Percentiles rank a stretch among this genome's conserved stretches.
Evolutionary conservation across 2,329 filamentous ascomycete species (phyloP).

Genomic region (Pseudogymnoascus sp.): DNA sequence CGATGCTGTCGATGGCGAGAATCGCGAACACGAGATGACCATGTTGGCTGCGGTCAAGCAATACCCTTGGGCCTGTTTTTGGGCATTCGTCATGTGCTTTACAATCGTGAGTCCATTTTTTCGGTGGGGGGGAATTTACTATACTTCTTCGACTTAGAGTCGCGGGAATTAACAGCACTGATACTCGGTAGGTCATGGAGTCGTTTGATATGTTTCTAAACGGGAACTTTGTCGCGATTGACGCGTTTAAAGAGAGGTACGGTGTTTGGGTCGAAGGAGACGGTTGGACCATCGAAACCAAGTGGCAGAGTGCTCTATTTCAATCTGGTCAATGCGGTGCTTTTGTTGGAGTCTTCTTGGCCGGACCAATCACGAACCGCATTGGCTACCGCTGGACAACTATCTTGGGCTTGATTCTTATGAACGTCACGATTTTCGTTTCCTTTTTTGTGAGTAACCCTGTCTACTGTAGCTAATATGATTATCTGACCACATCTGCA

Average conservation of each 20-base stretch:
- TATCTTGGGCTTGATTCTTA: conserved; percentile 42
- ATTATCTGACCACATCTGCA: conserved; percentile 20
- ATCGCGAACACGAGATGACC: conserved; percentile 43
- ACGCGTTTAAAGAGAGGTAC: conserved; percentile 38
- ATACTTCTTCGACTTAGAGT: too few relatives aligned
- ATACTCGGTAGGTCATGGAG: conserved; percentile 47
- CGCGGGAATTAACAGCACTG: not conserved
- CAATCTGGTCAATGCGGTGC: conserved; percentile 49
- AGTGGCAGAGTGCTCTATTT: conserved; percentile 51
- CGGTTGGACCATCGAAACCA: conserved; percentile 37
- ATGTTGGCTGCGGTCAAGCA: conserved; percentile 42
- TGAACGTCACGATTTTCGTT: conserved; percentile 53
- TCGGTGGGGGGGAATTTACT: too few relatives aligned
- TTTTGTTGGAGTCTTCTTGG: conserved; percentile 49
- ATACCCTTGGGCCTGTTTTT: conserved; percentile 46
- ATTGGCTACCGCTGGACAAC: conserved; percentile 53
- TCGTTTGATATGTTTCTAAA: conserved; percentile 54
- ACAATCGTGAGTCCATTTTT: conserved; percentile 42
- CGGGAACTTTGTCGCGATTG: conserved; percentile 47
- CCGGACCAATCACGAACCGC: conserved; percentile 48
- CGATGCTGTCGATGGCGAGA: conserved; percentile 41
- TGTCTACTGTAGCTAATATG: not conserved
- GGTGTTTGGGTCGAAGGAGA: conserved; percentile 33
- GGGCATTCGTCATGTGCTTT: conserved; percentile 49
- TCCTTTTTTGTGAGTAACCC: conserved; percentile 45